These are phyloP conservation scores for Lenzites betulinus DNA, from an alignment of 768 basidiomycete species.

Conservation along the genomic window DNA sequence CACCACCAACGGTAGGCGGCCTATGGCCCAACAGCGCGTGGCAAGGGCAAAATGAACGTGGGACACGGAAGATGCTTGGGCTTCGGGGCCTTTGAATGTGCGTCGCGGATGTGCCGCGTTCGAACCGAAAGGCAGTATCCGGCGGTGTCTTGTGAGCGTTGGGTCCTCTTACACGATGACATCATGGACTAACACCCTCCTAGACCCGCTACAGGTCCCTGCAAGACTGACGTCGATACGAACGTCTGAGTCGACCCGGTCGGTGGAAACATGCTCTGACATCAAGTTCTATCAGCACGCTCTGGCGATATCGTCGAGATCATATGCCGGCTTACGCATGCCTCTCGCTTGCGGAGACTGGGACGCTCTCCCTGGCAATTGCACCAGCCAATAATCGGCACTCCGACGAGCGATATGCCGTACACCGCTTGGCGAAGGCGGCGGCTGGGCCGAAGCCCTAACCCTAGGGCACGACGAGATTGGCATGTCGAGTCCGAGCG, in stretches of 20 bases:
- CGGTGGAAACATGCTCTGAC: too few relatives aligned
- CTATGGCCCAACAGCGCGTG: slow-evolving; percentile 1
- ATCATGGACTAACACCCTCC: slow-evolving; percentile 1
- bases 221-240: not conserved
- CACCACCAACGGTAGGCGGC: not conserved
- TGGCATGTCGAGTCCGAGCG: slow-evolving; percentile 15
- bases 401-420: slow-evolving; percentile 9
- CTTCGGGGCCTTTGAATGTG: not conserved
- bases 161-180: not conserved
- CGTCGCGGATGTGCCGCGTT: not conserved
- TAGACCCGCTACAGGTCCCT: slow-evolving; percentile 8
- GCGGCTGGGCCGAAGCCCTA: slow-evolving; percentile 12
- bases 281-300: too few relatives aligned
- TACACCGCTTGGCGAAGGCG: not conserved
- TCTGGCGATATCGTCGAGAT: too few relatives aligned
- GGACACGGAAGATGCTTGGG: not conserved
- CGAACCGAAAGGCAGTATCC: not conserved
- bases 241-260: too few relatives aligned
- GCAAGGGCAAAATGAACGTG: slow-evolving; percentile 7
- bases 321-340: too few relatives aligned
- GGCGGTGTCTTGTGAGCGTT: not conserved
- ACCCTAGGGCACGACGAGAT: slow-evolving; percentile 11
- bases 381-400: slow-evolving; percentile 13
- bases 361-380: not conserved
- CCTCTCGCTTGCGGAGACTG: not conserved